Conservation (phyloP, 139 green algal genomes). For the Volvox reticuliferus region DNA sequence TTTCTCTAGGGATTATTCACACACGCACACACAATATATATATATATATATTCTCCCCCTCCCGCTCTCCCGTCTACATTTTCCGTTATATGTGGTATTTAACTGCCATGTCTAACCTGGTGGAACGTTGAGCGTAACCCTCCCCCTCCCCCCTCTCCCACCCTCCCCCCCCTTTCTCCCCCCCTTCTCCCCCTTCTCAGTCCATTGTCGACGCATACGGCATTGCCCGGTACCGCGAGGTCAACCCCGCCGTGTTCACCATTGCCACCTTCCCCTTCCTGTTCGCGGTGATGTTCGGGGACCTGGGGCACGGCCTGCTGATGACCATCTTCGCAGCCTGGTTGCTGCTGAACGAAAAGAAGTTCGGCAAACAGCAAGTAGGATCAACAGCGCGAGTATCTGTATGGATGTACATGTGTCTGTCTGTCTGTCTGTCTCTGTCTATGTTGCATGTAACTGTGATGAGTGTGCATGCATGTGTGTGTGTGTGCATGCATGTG, state of each 20-base stretch:
- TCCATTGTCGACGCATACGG: conserved; percentile 97
- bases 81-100: too few species aligned
- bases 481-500: too few species aligned
- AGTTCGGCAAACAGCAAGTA: conserved; percentile 70
- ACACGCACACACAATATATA: too few species aligned
- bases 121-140: neutral
- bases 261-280: conserved; percentile 99
- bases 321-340: conserved; percentile 87
- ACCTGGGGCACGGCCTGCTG: conserved; percentile 94
- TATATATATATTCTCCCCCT: too few species aligned
- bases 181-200: conserved; percentile 78
- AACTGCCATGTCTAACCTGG: too few species aligned
- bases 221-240: conserved; percentile 94
- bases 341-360: conserved; percentile 89
- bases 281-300: conserved; percentile 99
- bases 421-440: too few species aligned
- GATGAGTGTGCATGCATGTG: too few species aligned
- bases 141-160: neutral
- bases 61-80: too few species aligned
- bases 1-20: too few species aligned
- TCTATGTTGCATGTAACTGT: too few species aligned
- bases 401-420: too few species aligned
- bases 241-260: conserved; percentile 96
- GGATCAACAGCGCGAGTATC: neutral
- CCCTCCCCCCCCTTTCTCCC: neutral